Evolutionary conservation across 1,284 basidiomycete genomes (phyloP).

Genomic region (Fomitopsis schrenkii): DNA sequence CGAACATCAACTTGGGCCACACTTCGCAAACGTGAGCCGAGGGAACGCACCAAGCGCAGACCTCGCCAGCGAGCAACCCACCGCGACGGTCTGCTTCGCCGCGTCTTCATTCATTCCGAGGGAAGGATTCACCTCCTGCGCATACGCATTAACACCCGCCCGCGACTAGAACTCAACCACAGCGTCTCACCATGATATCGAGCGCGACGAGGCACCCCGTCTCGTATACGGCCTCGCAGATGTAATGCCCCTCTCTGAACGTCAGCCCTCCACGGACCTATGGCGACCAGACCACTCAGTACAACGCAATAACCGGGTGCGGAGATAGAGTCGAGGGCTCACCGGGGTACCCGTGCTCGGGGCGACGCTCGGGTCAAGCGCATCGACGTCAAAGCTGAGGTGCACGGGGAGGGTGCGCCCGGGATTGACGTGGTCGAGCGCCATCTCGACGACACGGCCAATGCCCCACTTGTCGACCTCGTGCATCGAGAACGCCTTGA

Average conservation of each 20-base stretch:
- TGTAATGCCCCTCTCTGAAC: slow-evolving; percentile 97
- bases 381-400: slow-evolving; percentile 96
- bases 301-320: background rate
- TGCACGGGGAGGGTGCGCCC: slow-evolving; percentile 84
- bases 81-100: slow-evolving; percentile 85
- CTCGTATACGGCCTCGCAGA: slow-evolving; percentile 92
- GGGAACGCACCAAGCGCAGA: slow-evolving; percentile 71
- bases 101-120: slow-evolving; percentile 64
- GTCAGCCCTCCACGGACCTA: slow-evolving; percentile 92
- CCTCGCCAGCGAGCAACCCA: slow-evolving; percentile 91
- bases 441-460: slow-evolving; percentile 93
- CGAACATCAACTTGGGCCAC: background rate
- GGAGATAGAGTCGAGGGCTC: slow-evolving; percentile 15
- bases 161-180: background rate
- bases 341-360: slow-evolving; percentile 95
- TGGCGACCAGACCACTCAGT: background rate
- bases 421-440: slow-evolving; percentile 91
- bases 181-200: slow-evolving; percentile 74
- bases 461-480: slow-evolving; percentile 98
- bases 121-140: slow-evolving; percentile 93
- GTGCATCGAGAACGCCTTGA: slow-evolving; percentile 98
- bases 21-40: background rate
- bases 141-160: background rate
- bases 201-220: slow-evolving; percentile 90
- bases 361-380: slow-evolving; percentile 89